Base-by-base conservation (phyloP, 208 protist genomes). In the Porcisia hertigi region DNA sequence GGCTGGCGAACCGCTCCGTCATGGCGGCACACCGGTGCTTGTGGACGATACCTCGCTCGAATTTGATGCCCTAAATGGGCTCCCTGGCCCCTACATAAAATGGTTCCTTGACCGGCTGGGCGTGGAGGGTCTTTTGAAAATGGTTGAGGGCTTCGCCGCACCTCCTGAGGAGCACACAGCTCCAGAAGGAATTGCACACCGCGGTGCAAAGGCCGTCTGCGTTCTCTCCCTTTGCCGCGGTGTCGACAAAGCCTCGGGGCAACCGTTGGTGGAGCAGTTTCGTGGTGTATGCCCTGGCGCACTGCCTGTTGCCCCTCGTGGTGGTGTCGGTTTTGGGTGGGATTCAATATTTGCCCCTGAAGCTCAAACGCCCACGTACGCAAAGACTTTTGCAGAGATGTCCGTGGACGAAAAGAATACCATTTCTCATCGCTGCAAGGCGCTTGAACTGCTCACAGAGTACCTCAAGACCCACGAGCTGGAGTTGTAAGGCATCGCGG, bases 61-160 rank as follows among this genome's bases (percentile, higher is more conserved):
- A 79, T 99, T 99, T 83, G 98, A 99, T 76, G 98, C 95, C 5
- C 87, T 99, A 3, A 82, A 90, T 12, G 98, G 97, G 25, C 80
- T 99, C 8, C 98, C 98, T 8, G 98, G 98, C 3, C 98, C 98
- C n/a, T 99, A 99, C 87, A 93, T 99, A 36, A 99, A 99, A 85
- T 99, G 98, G 97, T 99, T 99, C 81, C 86, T 99, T 12, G 92
- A 98, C 8, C 92, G 88, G 39, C 67, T 99, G 6, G 93, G 97
- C 9, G 88, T 90, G 73, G 88, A 90, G 36, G 98, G 98, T 14
- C 88, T 99, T 62, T 84, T 93, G 59, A 94, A 98, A 39, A 81
- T 99, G 83, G 81, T 99, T 20, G 82, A 85, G 1, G 97, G 90
- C 23, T 99, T 98, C 76, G 69, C 80, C 6, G 71, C 52, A 39